These are phyloP conservation scores for Dothistroma septosporum DNA, from an alignment of 2,329 filamentous ascomycete genomes.

Conservation along the genomic window DNA sequence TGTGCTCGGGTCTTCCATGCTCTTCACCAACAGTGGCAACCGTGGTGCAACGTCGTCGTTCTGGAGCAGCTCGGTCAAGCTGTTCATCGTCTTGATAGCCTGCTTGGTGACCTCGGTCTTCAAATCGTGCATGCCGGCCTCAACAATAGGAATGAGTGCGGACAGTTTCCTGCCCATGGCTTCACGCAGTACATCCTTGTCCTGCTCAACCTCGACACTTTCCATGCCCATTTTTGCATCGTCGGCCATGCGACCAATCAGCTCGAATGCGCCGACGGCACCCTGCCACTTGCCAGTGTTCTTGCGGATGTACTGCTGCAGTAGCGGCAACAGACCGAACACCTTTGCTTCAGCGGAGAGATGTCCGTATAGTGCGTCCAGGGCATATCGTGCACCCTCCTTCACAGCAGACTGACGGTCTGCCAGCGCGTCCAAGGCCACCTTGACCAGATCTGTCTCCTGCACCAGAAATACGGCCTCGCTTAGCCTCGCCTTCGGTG, in stretches of 20 bases:
- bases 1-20: conserved; percentile 89
- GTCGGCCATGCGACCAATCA: conserved; percentile 90
- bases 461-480: conserved; percentile 81
- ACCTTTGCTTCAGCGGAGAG: conserved; percentile 80
- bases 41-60: conserved; percentile 95
- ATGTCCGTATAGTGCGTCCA: conserved; percentile 80
- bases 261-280: conserved; percentile 75
- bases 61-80: conserved; percentile 80
- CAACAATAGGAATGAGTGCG: conserved; percentile 82
- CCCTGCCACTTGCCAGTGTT: conserved; percentile 96
- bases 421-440: conserved; percentile 77
- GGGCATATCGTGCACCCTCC: conserved; percentile 87
- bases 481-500: conserved; percentile 68
- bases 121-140: conserved; percentile 92
- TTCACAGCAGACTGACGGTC: conserved; percentile 87
- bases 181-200: conserved; percentile 86
- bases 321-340: conserved; percentile 71
- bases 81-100: conserved; percentile 86
- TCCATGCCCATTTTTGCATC: conserved; percentile 85
- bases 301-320: conserved; percentile 73
- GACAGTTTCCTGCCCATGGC: conserved; percentile 86
- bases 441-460: conserved; percentile 66
- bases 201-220: conserved; percentile 75
- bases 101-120: conserved; percentile 84
- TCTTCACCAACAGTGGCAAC: conserved; percentile 86